phyloP scores from a whole-genome alignment of 768 basidiomycete species.

The Suillus bovinus region DNA sequence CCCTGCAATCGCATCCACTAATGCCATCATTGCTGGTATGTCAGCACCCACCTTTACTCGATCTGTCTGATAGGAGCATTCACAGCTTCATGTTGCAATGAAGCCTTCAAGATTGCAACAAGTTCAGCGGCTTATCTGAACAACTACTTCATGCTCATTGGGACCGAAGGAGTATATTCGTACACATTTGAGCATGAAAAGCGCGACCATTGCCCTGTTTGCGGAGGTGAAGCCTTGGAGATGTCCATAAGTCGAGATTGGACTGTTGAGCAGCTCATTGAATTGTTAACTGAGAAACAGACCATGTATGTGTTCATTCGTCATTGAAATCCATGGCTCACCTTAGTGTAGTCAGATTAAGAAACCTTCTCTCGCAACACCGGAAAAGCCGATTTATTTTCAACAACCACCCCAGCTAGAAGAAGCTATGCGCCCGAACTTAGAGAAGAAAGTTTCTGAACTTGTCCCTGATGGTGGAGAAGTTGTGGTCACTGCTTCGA shows the following conservation, averaged over 20 bases:
- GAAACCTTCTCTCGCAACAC: conserved; percentile 86
- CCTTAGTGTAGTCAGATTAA: conserved; percentile 80
- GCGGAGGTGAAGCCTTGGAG: conserved; percentile 87
- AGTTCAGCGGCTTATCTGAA: conserved; percentile 92
- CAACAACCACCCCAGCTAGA: conserved; percentile 94
- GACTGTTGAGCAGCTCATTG: conserved; percentile 87
- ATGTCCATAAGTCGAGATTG: conserved; percentile 66
- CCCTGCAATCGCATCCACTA: conserved; percentile 97
- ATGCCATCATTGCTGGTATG: conserved; percentile 94
- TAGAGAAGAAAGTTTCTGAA: conserved; percentile 84
- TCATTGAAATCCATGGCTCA: neutral
- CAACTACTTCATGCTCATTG: conserved; percentile 99
- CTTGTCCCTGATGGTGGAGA: conserved; percentile 76
- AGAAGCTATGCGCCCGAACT: conserved; percentile 84
- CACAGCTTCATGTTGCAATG: conserved; percentile 94
- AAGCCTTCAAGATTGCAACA: conserved; percentile 98
- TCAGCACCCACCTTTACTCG: neutral
- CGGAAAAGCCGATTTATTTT: conserved; percentile 80
- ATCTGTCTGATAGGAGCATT: conserved; percentile 11
- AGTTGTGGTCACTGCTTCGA: conserved; percentile 84
- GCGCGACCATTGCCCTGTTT: conserved; percentile 93
- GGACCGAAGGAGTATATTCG: conserved; percentile 94
- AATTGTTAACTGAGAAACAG: conserved; percentile 82
- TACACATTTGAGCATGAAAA: conserved; percentile 97
- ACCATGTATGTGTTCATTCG: conserved; percentile 69